Percentiles rank a stretch among this genome's conserved stretches.
phyloP scores from a whole-genome alignment of 495 filamentous ascomycete genomes.

The Aspergillus leporis region DNA sequence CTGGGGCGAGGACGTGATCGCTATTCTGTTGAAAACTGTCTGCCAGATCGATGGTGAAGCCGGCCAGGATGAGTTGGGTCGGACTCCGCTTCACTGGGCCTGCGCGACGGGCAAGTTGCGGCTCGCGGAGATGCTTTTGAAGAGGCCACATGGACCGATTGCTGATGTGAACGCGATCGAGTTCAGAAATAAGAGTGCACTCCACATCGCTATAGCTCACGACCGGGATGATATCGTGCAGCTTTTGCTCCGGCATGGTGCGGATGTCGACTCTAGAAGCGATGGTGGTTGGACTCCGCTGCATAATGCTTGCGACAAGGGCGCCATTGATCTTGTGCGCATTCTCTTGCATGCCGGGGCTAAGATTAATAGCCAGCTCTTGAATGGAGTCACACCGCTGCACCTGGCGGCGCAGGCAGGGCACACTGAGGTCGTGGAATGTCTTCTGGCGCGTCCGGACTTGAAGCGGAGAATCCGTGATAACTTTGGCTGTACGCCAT shows the following conservation, averaged over 20 bases:
- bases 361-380: conserved; percentile 53
- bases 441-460: conserved; percentile 48
- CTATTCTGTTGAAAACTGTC: conserved; percentile 42
- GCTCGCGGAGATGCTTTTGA: conserved; percentile 57
- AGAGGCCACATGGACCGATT: conserved; percentile 35
- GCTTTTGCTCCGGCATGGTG: conserved; percentile 52
- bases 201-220: conserved; percentile 61
- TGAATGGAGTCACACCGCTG: conserved; percentile 63
- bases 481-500: conserved; percentile 63
- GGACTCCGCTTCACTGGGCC: conserved; percentile 65
- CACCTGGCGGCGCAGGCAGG: conserved; percentile 64
- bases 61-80: conserved; percentile 47
- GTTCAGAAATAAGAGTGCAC: conserved; percentile 56
- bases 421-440: conserved; percentile 56
- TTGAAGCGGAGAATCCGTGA: conserved; percentile 52
- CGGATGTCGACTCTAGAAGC: conserved; percentile 55
- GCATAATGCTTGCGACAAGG: conserved; percentile 63
- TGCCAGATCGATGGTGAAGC: conserved; percentile 43
- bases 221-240: conserved; percentile 54
- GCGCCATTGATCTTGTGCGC: conserved; percentile 47
- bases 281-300: conserved; percentile 65
- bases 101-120: conserved; percentile 59
- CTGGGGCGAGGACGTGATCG: conserved; percentile 53
- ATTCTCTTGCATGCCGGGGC: conserved; percentile 52
- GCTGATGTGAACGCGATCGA: conserved; percentile 55